Evolutionary conservation across 371 early-diverging fungal genomes (phyloP), one percentile per base, ranked within the genome.

Genomic region (Capillidium heterosporum): DNA sequence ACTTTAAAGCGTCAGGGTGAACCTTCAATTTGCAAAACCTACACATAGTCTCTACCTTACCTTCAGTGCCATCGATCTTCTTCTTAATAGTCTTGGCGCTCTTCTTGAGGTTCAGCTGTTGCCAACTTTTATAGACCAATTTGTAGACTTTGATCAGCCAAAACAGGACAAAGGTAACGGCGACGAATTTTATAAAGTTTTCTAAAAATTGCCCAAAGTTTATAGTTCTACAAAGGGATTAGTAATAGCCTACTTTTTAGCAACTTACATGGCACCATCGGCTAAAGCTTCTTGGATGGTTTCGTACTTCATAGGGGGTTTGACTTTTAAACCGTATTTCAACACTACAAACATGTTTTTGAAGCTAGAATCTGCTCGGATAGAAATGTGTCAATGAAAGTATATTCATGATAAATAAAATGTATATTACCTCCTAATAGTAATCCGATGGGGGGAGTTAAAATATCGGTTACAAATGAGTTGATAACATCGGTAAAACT

Each of bases 181-280:
- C 21, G 2, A 53, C n/a, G 35, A 53, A 39, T 15, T 39, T 31
- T 31, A 53, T 31, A 21, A 53, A 53, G 19, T n/a, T 10, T 23
- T 27, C 24, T 53, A 53, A 31, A 35, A 53, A 53, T 23, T 32
- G 19, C 10, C 53, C 53, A 35, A 35, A 53, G 35, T 53, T 53
- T n/a, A 53, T 53, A 19, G 53, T 39, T 35, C 53, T 53, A 53
- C 7, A 44, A 44, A 44, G 8, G 5, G 23, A 19, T 39, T 11
- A 39, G 17, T 39, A 19, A 35, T n/a, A 7, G n/a, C 10, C 19
- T 21, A 39, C 7, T 7, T 27, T 32, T 32, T 32, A n/a, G 2
- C n/a, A 19, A 24, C 11, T 56, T 46, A 46, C 56, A 56, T 32
- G 17, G 56, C 44, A 23, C 56, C 56, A 56, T 56, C 56, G 7